These are phyloP conservation scores for Brettanomyces nanus DNA, from an alignment of 805 yeast genomes.

Conservation along the genomic window DNA sequence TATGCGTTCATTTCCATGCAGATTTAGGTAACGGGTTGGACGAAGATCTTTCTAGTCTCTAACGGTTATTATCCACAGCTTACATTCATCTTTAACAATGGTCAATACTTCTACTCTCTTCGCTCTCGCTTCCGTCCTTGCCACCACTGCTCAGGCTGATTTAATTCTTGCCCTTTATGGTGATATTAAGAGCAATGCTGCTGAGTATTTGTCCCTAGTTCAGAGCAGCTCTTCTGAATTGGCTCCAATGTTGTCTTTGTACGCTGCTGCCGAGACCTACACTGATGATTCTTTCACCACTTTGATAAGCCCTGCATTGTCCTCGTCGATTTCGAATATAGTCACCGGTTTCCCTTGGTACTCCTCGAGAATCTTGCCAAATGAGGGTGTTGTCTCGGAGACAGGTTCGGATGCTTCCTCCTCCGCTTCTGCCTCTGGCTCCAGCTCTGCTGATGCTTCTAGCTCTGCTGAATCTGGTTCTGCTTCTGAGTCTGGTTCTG, in stretches of 20 bases:
- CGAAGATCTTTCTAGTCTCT: too few relatives aligned
- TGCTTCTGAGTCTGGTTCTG: slow-evolving; percentile 7
- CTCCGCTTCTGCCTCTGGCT: slow-evolving; percentile 9
- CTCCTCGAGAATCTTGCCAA: slow-evolving; percentile 21
- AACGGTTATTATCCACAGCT: neutral
- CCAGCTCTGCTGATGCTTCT: slow-evolving; percentile 10
- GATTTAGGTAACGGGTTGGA: too few relatives aligned
- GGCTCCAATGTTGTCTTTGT: slow-evolving; percentile 26
- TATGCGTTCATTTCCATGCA: too few relatives aligned
- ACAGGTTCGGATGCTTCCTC: slow-evolving; percentile 8
- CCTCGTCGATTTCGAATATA: slow-evolving; percentile 16
- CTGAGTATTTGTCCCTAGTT: slow-evolving; percentile 27
- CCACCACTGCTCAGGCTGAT: slow-evolving; percentile 16
- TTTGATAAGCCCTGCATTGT: slow-evolving; percentile 19
- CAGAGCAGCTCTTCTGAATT: slow-evolving; percentile 19
- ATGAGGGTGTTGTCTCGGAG: slow-evolving; percentile 10
- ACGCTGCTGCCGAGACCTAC: slow-evolving; percentile 28
- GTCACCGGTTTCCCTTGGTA: slow-evolving; percentile 30
- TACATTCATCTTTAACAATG: slow-evolving; percentile 4
- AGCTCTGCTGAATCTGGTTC: slow-evolving; percentile 6
- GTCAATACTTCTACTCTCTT: slow-evolving; percentile 7
- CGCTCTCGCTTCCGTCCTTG: slow-evolving; percentile 15
- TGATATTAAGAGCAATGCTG: slow-evolving; percentile 27
- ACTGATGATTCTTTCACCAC: slow-evolving; percentile 39
- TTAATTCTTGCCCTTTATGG: slow-evolving; percentile 30